Percentiles rank a stretch among this genome's conserved stretches.
Conservation (phyloP, 345 rosid species). For the Dipteronia dyeriana region DNA sequence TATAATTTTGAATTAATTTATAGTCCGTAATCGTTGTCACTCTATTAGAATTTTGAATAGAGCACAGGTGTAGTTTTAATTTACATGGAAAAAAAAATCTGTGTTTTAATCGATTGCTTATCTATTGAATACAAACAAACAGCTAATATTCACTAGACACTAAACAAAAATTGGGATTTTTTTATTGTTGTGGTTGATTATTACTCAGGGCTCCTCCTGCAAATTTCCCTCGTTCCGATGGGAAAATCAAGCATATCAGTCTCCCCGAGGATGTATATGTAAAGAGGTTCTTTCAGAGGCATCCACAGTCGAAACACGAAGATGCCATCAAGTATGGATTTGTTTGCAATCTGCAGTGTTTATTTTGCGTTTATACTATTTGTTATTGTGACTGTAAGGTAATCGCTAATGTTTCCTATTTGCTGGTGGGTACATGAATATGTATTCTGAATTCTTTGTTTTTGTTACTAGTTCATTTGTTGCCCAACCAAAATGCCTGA, state of each 20-base stretch:
- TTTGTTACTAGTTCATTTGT: neutral
- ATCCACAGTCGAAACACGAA: slow-evolving; percentile 54
- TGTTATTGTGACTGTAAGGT: neutral
- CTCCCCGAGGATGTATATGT: slow-evolving; percentile 84
- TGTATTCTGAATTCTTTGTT: slow-evolving; percentile 1
- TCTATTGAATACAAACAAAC: neutral
- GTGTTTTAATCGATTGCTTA: neutral
- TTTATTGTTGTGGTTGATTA: slow-evolving; percentile 9
- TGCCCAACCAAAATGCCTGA: neutral
- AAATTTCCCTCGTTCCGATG: slow-evolving; percentile 65
- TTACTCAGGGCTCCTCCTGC: slow-evolving; percentile 68
- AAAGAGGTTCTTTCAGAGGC: slow-evolving; percentile 59
- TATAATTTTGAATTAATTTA: neutral
- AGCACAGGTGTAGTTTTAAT: neutral
- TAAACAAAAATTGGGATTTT: neutral
- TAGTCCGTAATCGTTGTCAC: neutral
- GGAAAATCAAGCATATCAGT: slow-evolving; percentile 62
- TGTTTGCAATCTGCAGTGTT: neutral
- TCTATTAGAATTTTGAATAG: neutral
- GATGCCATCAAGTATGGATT: slow-evolving; percentile 67
- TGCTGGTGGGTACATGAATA: neutral
- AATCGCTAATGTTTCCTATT: neutral
- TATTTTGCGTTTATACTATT: neutral
- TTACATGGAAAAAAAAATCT: neutral
- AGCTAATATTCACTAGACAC: too few relatives aligned